A percentile compares a stretch with the other conserved stretches of the same genome.
Evolutionary conservation across 176 grass and related monocot genomes (phyloP).

Genomic region (Ensete ventricosum): DNA sequence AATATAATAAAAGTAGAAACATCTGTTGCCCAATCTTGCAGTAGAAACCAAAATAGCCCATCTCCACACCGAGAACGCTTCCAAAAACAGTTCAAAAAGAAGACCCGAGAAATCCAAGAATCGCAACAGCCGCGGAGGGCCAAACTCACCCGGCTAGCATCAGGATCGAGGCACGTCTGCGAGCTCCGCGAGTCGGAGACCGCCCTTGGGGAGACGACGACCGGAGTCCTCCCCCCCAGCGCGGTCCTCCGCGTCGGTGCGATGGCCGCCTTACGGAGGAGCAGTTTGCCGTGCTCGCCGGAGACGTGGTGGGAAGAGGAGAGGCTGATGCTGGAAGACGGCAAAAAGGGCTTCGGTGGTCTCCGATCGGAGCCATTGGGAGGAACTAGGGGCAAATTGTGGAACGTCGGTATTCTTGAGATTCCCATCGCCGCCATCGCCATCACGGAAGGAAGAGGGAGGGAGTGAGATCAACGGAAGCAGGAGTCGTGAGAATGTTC

Average conservation of each 20-base stretch:
- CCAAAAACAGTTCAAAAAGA: neutral
- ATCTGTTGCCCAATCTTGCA: no score
- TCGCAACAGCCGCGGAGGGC: neutral
- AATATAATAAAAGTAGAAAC: no score
- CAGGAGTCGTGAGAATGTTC: no score
- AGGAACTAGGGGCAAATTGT: neutral
- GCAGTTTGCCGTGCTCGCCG: neutral
- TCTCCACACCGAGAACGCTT: neutral
- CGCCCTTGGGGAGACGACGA: constrained; percentile 47
- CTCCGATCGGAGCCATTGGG: neutral
- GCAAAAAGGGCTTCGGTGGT: neutral
- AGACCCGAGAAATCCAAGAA: neutral
- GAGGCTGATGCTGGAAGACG: neutral
- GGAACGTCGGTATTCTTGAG: neutral
- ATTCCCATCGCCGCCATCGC: constrained; percentile 25
- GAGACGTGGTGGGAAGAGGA: constrained; percentile 9
- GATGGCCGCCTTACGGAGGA: constrained; percentile 14
- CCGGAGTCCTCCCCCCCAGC: neutral
- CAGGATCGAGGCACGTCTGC: constrained; percentile 89
- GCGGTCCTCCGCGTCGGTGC: neutral
- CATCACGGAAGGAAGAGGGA: neutral
- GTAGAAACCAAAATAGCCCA: no score
- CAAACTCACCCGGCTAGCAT: constrained; percentile 66
- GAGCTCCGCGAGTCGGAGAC: constrained; percentile 72
- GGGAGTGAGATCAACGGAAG: neutral